Base-by-base conservation (phyloP, 163 green algal species). In the Scenedesmus sp. region DNA sequence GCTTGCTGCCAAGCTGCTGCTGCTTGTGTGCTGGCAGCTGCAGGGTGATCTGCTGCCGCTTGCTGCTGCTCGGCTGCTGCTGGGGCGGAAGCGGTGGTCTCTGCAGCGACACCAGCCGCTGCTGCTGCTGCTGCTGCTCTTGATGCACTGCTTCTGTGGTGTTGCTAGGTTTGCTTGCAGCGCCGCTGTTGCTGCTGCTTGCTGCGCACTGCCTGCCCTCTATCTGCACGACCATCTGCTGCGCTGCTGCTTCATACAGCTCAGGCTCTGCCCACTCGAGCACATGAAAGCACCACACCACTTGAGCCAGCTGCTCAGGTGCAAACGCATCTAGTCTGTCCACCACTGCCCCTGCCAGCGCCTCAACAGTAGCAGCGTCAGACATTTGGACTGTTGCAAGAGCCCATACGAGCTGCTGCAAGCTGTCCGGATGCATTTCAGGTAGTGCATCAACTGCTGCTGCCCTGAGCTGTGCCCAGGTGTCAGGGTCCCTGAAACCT, bases 201-300 rank as follows among this genome's bases (percentile, higher is more conserved):
- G 49, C 44, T 44, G 44, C 42, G 78, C 82, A 92, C 93, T 33
- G 86, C 92, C 44, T 94, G 91, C 85, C 93, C 83, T 93, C 88
- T 43, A 96, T 46, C 72, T 95, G 92, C 1, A 53, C 15, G 10
- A 94, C 53, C 89, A 89, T 53, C 79, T 81, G 83, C 90, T 92
- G 42, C 72, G 53, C 80, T 93, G 49, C 80, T 93, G 89, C 44
- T 88, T 56, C 13, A 88, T 44, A 81, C 83, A 44, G 42, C n/a
- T 5, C 42, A 15, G 2, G 2, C 10, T 37, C 37, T 12, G 22
- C 10, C 30, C 20, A 88, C 13, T 37, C 53, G 22, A 88, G 73
- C 18, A 88, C 35, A 76, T 87, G 81, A 0, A 87, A 49, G n/a
- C n/a, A 76, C 81, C 81, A 87, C 10, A 76, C 33, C 35, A 79